phyloP scores from a whole-genome alignment of 2,329 filamentous ascomycete species.

The Phaeosphaeriaceae sp. region DNA sequence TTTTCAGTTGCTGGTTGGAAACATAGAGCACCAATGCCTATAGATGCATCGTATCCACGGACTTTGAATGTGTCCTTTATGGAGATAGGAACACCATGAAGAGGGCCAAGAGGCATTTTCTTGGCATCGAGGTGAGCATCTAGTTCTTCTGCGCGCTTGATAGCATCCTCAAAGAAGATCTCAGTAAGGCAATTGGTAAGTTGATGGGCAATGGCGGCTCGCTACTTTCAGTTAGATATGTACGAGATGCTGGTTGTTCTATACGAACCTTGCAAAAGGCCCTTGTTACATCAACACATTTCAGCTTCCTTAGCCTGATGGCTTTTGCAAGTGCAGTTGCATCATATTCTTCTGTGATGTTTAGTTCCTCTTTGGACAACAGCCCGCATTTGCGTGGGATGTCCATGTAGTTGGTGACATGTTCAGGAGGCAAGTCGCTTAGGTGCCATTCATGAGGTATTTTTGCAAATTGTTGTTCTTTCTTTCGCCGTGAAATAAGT shows the following conservation, averaged over 20 bases:
- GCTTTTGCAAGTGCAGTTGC: slow-evolving; percentile 49
- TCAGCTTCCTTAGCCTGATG: slow-evolving; percentile 44
- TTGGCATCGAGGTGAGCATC: slow-evolving; percentile 50
- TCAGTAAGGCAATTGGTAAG: slow-evolving; percentile 52
- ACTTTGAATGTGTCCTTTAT: slow-evolving; percentile 60
- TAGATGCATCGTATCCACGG: slow-evolving; percentile 51
- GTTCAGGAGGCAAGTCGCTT: slow-evolving; percentile 21
- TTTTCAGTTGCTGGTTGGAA: slow-evolving; percentile 51
- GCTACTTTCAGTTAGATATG: slow-evolving; percentile 26
- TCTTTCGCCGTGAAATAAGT: slow-evolving; percentile 51
- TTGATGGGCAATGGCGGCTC: slow-evolving; percentile 56
- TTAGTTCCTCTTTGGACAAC: slow-evolving; percentile 57
- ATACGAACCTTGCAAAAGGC: slow-evolving; percentile 53
- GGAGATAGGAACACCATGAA: slow-evolving; percentile 57
- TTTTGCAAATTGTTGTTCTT: slow-evolving; percentile 48
- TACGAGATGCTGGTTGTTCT: background rate
- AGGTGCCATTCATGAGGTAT: slow-evolving; percentile 57
- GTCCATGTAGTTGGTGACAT: slow-evolving; percentile 46
- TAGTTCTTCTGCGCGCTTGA: slow-evolving; percentile 43
- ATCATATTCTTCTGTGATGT: slow-evolving; percentile 63
- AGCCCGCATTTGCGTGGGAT: slow-evolving; percentile 62
- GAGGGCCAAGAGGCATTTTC: slow-evolving; percentile 51
- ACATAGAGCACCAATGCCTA: slow-evolving; percentile 52
- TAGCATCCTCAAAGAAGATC: slow-evolving; percentile 46
- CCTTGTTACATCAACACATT: slow-evolving; percentile 45